Evolutionary conservation across 2,329 filamentous ascomycete genomes (phyloP), one percentile per base, ranked within the genome.

Genomic region (Botrytis paeoniae): DNA sequence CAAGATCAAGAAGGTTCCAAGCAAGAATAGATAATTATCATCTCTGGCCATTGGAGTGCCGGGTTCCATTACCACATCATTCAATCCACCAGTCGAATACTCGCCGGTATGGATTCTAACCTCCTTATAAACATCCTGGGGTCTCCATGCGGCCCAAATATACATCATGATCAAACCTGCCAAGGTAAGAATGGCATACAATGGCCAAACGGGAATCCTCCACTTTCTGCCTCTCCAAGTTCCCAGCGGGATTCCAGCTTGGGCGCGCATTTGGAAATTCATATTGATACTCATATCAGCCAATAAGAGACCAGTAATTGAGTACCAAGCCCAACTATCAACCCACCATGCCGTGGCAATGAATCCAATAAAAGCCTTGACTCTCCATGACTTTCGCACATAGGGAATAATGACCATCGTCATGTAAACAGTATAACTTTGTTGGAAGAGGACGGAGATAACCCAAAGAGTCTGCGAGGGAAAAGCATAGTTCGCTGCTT

Each of bases 381-480:
- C 70, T 61, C 76, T 64, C 75, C 76, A 76, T 45, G 68, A 59
- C 18, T 68, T 70, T 1, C 75, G 69, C 20, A 75, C 76, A 57
- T 76, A 77, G 3, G 76, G 85, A 18, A 85, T 80, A 65, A 84
- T 84, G 70, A 85, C 78, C 84, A 85, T 85, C 3, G 83, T 80
- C 79, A 86, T 84, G 75, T 85, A 86, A 12, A 85, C 80, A 0
- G 85, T 86, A 77, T 84, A 85, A 75, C 81, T 83, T 74, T 86
- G 84, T 72, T 81, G 80, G 75, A 84, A 86, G 22, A 86, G 80
- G 22, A 83, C 80, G 9, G 81, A 84, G 45, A 85, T 76, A 9
- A 81, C 82, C 84, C 84, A 86, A 25, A 86, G 77, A 0, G 83
- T 85, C 35, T 82, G 79, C 3, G 82, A 82, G 1, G 85, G 84